A percentile compares a stretch with the other conserved stretches of the same genome.
These are phyloP conservation scores for Didymella lethalis DNA, from an alignment of 2,329 filamentous ascomycete genomes.

Conservation along the genomic window DNA sequence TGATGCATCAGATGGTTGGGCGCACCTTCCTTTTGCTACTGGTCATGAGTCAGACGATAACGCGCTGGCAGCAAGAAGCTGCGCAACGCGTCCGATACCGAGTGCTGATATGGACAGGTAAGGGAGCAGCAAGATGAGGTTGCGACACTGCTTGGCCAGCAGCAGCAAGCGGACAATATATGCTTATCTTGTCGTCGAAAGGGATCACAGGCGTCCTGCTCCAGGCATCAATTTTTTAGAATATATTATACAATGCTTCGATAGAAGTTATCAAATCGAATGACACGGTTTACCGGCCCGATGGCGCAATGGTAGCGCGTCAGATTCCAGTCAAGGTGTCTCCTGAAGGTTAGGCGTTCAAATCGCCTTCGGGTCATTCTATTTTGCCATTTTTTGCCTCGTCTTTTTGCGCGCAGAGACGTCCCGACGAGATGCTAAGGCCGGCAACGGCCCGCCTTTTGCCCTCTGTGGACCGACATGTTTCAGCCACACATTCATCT, in stretches of 20 bases:
- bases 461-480: constrained; percentile 3
- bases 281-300: constrained; percentile 25
- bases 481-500: constrained; percentile 14
- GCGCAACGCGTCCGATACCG: not conserved
- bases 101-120: no score
- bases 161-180: not conserved
- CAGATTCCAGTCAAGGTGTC: constrained; percentile 26
- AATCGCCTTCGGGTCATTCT: constrained; percentile 26
- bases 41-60: constrained; percentile 7
- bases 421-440: not conserved
- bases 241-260: no score
- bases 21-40: constrained; percentile 9
- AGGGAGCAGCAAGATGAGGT: not conserved
- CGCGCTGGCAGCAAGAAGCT: not conserved
- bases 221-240: no score
- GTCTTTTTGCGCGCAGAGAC: not conserved
- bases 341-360: constrained; percentile 28
- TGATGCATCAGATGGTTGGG: constrained; percentile 18
- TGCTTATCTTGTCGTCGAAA: no score
- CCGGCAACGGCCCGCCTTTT: constrained; percentile 14
- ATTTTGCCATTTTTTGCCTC: constrained; percentile 7
- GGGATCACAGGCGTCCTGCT: no score
- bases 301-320: constrained; percentile 29
- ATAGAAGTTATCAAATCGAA: constrained; percentile 14
- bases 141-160: not conserved